A percentile compares a stretch with the other conserved stretches of the same genome.
These are phyloP conservation scores for Colletotrichum melonis DNA, from an alignment of 2,329 filamentous ascomycete species.

Conservation along the genomic window DNA sequence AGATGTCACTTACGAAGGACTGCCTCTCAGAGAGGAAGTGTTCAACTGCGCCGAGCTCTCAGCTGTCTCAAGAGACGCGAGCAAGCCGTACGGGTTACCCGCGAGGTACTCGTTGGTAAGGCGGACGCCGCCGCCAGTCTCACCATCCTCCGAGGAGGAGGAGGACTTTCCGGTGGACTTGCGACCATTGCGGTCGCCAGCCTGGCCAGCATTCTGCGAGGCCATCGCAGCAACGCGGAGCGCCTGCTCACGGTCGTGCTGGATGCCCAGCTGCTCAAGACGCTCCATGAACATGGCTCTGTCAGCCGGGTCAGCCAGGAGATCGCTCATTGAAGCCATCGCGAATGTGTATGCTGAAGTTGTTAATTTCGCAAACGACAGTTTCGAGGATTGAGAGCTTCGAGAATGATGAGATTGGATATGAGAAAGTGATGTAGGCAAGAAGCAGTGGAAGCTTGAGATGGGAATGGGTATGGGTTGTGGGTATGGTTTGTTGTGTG, in stretches of 20 bases:
- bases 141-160: slow-evolving; percentile 14
- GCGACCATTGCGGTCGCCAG: background rate
- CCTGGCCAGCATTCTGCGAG: background rate
- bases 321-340: slow-evolving; percentile 7
- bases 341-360: background rate
- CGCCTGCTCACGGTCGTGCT: slow-evolving; percentile 27
- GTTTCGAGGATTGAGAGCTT: background rate
- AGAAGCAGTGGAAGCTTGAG: background rate
- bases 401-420: background rate
- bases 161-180: slow-evolving; percentile 13
- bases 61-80: background rate
- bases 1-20: slow-evolving; percentile 6
- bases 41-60: background rate
- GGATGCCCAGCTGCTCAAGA: slow-evolving; percentile 15
- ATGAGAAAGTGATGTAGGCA: background rate
- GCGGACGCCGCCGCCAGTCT: slow-evolving; percentile 20
- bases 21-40: slow-evolving; percentile 22
- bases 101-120: background rate
- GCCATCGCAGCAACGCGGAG: slow-evolving; percentile 2
- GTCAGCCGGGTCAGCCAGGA: background rate
- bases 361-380: background rate
- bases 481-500: background rate
- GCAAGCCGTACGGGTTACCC: background rate
- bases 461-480: background rate
- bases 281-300: slow-evolving; percentile 25